Conservation (phyloP, 164 flowering plant species). For the Piper betle region DNA sequence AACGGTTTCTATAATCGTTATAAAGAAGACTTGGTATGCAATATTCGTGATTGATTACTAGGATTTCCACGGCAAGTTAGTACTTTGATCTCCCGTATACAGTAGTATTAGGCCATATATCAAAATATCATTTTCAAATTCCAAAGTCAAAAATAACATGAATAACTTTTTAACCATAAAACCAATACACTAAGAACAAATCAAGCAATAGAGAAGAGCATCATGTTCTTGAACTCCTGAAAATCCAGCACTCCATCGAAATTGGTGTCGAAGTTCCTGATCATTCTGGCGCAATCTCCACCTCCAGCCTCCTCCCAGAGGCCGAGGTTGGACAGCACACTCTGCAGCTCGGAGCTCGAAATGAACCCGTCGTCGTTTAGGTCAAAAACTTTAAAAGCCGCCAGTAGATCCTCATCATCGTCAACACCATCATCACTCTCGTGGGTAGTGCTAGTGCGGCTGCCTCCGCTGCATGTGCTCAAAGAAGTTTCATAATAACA, state of each 20-base stretch:
- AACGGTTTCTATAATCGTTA: too few species aligned
- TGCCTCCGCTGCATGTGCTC: not conserved
- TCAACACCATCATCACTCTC: constrained; percentile 1
- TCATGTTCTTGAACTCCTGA: constrained; percentile 31
- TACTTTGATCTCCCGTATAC: too few species aligned
- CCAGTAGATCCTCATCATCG: constrained; percentile 11
- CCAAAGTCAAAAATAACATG: not conserved
- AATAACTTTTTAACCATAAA: too few species aligned
- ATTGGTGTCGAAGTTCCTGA: constrained; percentile 12
- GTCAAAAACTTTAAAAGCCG: constrained; percentile 65
- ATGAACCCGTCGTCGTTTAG: constrained; percentile 60
- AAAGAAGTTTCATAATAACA: not conserved
- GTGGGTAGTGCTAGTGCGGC: too few species aligned
- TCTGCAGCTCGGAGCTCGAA: constrained; percentile 44
- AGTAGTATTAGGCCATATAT: not conserved
- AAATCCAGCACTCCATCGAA: constrained; percentile 22
- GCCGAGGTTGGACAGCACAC: constrained; percentile 39
- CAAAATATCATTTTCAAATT: not conserved
- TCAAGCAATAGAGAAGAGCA: constrained; percentile 22
- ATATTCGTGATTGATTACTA: too few species aligned
- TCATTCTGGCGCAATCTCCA: constrained; percentile 15
- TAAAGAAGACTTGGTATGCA: too few species aligned
- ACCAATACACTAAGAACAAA: not conserved
- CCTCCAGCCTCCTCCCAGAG: constrained; percentile 15
- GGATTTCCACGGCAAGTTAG: too few species aligned